Percentiles rank a stretch among this genome's conserved stretches.
Conservation (phyloP, 2,329 filamentous ascomycete species). For the Diplocarpon rosae region DNA sequence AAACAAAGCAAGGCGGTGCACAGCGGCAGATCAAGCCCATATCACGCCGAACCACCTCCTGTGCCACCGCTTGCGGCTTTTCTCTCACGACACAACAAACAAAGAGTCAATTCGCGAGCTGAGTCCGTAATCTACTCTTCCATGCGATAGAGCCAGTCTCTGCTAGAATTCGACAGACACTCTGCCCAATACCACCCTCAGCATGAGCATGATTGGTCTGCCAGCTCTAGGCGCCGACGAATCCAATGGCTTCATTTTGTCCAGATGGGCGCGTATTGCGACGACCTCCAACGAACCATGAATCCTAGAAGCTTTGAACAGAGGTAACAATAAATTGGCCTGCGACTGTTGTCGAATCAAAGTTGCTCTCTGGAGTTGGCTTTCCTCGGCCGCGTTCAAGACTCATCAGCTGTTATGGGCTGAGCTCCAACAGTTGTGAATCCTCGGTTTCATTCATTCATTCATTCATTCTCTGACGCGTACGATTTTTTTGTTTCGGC, state of each 20-base stretch:
- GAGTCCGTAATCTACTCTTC: too few species aligned
- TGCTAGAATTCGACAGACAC: too few species aligned
- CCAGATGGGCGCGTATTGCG: slow-evolving; percentile 22
- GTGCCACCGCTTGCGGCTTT: too few species aligned
- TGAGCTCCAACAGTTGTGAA: slow-evolving; percentile 14
- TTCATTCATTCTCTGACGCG: slow-evolving; percentile 8
- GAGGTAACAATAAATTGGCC: slow-evolving; percentile 10
- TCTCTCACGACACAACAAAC: background rate
- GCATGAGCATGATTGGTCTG: slow-evolving; percentile 9
- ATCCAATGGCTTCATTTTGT: slow-evolving; percentile 6
- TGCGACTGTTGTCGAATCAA: slow-evolving; percentile 24
- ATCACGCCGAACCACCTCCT: too few species aligned
- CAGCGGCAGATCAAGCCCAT: too few species aligned
- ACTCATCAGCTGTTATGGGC: slow-evolving; percentile 13
- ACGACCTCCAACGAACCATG: slow-evolving; percentile 18
- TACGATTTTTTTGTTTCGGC: slow-evolving; percentile 4
- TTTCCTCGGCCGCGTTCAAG: slow-evolving; percentile 3
- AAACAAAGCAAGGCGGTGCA: too few species aligned
- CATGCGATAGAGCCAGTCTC: too few species aligned
- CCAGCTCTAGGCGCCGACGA: slow-evolving; percentile 11
- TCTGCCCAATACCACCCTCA: too few species aligned
- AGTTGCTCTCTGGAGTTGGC: slow-evolving; percentile 13
- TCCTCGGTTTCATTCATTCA: slow-evolving; percentile 20
- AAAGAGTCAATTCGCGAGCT: background rate
- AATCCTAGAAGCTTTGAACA: slow-evolving; percentile 7